Conservation (phyloP, 192 early-diverging fungal genomes). For the Jimgerdemannia flammicorona region DNA sequence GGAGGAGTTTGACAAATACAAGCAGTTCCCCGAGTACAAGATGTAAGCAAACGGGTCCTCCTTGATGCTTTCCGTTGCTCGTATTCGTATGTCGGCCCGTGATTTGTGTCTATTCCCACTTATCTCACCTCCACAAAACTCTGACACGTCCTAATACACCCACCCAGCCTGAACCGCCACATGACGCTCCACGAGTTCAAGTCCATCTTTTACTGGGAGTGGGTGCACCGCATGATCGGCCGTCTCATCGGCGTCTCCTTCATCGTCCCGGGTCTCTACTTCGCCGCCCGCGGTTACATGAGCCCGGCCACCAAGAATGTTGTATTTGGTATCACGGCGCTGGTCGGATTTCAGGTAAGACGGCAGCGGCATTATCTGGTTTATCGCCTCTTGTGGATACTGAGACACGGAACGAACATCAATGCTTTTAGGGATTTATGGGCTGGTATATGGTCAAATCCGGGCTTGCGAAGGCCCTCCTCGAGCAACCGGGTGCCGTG, state of each 20-base stretch:
- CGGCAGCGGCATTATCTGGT: background rate
- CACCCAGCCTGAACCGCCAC: conserved; percentile 74
- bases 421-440: conserved; percentile 64
- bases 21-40: conserved; percentile 97
- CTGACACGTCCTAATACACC: background rate
- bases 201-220: conserved; percentile 97
- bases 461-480: conserved; percentile 78
- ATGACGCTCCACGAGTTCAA: conserved; percentile 94
- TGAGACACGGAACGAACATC: too few relatives aligned
- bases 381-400: background rate
- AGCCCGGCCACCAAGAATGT: conserved; percentile 56
- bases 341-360: conserved; percentile 67
- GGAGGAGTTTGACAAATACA: conserved; percentile 97
- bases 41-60: conserved; percentile 47
- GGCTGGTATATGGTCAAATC: conserved; percentile 99
- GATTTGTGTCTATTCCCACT: conserved; percentile 7
- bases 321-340: conserved; percentile 54
- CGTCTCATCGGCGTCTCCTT: conserved; percentile 86
- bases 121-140: too few relatives aligned
- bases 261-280: conserved; percentile 83
- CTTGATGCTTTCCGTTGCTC: background rate
- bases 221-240: conserved; percentile 96
- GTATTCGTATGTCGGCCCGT: conserved; percentile 3
- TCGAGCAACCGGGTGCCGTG: conserved; percentile 71
- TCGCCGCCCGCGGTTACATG: conserved; percentile 79